A percentile compares a stretch with the other conserved stretches of the same genome.
Conservation (phyloP, 2,329 filamentous ascomycete species). For the Penicillium italicum region DNA sequence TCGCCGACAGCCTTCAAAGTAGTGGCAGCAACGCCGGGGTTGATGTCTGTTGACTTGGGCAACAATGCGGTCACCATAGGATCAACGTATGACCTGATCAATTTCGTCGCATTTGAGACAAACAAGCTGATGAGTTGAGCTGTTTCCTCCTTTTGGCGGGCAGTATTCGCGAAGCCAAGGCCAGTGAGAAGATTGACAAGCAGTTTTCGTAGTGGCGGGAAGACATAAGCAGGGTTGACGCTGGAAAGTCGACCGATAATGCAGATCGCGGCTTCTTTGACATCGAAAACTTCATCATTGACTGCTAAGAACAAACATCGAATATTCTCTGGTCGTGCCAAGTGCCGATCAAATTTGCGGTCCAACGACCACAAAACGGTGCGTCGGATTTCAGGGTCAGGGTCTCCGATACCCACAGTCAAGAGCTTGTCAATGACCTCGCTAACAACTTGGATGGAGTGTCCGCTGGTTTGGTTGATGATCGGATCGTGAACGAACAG, state of each 20-base stretch:
- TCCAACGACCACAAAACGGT: conserved; percentile 88
- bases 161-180: conserved; percentile 90
- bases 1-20: conserved; percentile 95
- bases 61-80: conserved; percentile 94
- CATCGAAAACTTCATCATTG: conserved; percentile 90
- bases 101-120: conserved; percentile 83
- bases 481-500: conserved; percentile 96
- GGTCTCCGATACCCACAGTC: conserved; percentile 90
- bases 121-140: conserved; percentile 88
- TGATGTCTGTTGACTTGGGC: conserved; percentile 82
- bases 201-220: conserved; percentile 89
- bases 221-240: conserved; percentile 94
- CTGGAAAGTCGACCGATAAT: conserved; percentile 91
- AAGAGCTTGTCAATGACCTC: conserved; percentile 97
- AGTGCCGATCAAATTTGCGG: conserved; percentile 87
- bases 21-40: conserved; percentile 84
- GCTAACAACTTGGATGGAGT: conserved; percentile 93
- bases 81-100: conserved; percentile 95
- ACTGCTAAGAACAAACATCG: conserved; percentile 91
- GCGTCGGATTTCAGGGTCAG: conserved; percentile 79
- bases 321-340: conserved; percentile 97
- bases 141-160: conserved; percentile 93
- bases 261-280: conserved; percentile 89
- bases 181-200: conserved; percentile 95
- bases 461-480: conserved; percentile 94